Evolutionary conservation across 2,329 filamentous ascomycete species (phyloP).

Genomic region (Neurospora sp.): DNA sequence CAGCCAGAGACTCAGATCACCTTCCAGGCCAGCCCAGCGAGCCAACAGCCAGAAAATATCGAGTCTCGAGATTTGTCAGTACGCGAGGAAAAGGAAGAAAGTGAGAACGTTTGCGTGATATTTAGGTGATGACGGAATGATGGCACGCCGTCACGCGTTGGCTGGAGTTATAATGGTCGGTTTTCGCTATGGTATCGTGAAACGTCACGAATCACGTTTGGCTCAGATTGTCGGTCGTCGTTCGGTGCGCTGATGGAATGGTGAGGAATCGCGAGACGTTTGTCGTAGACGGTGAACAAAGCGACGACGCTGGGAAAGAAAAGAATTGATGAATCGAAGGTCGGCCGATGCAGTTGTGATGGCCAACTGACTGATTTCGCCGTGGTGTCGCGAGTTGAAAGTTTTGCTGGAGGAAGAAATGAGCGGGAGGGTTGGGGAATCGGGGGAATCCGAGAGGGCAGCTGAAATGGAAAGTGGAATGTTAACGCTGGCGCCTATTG

Average conservation of each 20-base stretch:
- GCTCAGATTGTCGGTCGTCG: background rate
- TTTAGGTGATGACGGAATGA: background rate
- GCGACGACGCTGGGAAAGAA: background rate
- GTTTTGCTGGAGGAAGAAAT: background rate
- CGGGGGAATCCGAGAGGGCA: background rate
- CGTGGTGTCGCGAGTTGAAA: background rate
- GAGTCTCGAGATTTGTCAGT: slow-evolving; percentile 2
- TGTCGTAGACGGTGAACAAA: background rate
- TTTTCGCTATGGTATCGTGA: background rate
- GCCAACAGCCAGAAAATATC: slow-evolving; percentile 6
- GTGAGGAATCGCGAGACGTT: background rate
- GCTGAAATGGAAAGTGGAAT: background rate
- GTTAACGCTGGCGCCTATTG: background rate
- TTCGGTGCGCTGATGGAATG: background rate
- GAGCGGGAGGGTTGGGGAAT: background rate
- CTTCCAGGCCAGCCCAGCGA: slow-evolving; percentile 6
- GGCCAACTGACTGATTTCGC: background rate
- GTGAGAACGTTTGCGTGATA: background rate
- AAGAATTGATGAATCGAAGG: background rate
- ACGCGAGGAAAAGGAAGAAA: background rate
- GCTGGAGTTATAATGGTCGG: background rate
- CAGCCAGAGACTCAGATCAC: slow-evolving; percentile 17
- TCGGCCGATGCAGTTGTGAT: background rate
- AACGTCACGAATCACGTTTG: background rate
- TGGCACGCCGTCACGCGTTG: background rate